A percentile compares a stretch with the other conserved stretches of the same genome.
phyloP scores from a whole-genome alignment of 345 rosid genomes.

The Boechera stricta region DNA sequence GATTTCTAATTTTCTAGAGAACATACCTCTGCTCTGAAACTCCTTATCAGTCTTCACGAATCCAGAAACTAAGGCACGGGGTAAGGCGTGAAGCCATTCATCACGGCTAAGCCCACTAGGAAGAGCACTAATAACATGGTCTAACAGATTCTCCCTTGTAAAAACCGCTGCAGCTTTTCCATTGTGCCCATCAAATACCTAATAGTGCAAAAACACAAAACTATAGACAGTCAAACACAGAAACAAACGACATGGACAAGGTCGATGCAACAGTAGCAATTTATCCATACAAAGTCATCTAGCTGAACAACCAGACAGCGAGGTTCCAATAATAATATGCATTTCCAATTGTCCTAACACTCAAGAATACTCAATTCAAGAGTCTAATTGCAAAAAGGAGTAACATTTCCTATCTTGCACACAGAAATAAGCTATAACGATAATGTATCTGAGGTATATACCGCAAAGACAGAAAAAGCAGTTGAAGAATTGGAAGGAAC shows the following conservation, averaged over 20 bases:
- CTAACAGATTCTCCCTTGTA: slow-evolving; percentile 73
- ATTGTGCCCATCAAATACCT: slow-evolving; percentile 95
- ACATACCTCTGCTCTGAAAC: slow-evolving; percentile 84
- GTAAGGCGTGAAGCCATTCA: slow-evolving; percentile 89
- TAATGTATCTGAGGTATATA: slow-evolving; percentile 32
- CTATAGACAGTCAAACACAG: slow-evolving; percentile 27
- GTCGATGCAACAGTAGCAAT: neutral
- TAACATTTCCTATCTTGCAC: neutral
- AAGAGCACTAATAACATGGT: slow-evolving; percentile 74
- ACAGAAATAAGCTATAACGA: slow-evolving; percentile 1
- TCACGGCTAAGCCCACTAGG: slow-evolving; percentile 75
- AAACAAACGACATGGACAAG: neutral
- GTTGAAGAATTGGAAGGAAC: slow-evolving; percentile 71
- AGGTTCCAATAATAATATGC: neutral
- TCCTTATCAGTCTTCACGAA: slow-evolving; percentile 95
- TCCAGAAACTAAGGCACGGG: slow-evolving; percentile 89
- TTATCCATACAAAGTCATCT: neutral
- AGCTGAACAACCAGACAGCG: neutral
- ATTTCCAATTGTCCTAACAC: neutral
- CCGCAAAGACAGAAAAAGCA: slow-evolving; percentile 79
- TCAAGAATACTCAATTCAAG: neutral
- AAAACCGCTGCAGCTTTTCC: slow-evolving; percentile 92
- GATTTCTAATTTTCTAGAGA: too few species aligned
- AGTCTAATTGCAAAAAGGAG: neutral
- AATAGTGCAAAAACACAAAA: slow-evolving; percentile 38